phyloP scores from a whole-genome alignment of 495 filamentous ascomycete species.

The Aspergillus kassunensis region DNA sequence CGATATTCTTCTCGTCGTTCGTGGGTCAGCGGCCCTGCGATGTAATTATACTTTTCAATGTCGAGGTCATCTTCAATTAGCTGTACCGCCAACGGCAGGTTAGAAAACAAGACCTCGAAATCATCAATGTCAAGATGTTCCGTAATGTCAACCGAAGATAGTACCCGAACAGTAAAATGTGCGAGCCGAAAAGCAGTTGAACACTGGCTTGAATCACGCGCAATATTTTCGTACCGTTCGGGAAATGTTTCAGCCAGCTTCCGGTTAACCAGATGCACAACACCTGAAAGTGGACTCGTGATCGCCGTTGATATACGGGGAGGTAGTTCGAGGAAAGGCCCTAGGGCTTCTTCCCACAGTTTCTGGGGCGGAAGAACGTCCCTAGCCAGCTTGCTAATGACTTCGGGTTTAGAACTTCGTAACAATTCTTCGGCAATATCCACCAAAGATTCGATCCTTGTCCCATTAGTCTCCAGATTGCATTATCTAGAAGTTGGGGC shows the following conservation, averaged over 20 bases:
- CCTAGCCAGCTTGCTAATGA: constrained; percentile 27
- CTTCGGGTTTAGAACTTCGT: constrained; percentile 29
- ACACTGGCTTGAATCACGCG: constrained; percentile 62
- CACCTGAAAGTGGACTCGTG: constrained; percentile 66
- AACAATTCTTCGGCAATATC: constrained; percentile 51
- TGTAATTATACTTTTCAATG: constrained; percentile 52
- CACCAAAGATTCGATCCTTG: constrained; percentile 51
- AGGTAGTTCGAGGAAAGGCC: constrained; percentile 51
- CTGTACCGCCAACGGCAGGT: constrained; percentile 52
- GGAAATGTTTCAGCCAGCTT: constrained; percentile 25
- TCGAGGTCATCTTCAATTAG: constrained; percentile 61
- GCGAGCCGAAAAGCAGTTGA: constrained; percentile 72
- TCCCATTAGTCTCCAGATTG: constrained; percentile 13
- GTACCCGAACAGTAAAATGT: constrained; percentile 56
- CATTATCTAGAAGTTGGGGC: too few species aligned
- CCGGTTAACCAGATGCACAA: constrained; percentile 58
- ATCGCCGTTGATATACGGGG: constrained; percentile 65
- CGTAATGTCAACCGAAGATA: constrained; percentile 36
- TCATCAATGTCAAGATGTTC: constrained; percentile 27
- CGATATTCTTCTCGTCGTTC: constrained; percentile 57
- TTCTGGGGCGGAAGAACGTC: constrained; percentile 45
- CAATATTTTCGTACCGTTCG: constrained; percentile 27
- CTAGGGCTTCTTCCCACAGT: constrained; percentile 53
- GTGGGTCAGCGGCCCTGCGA: constrained; percentile 44
- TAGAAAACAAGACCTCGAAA: constrained; percentile 38